Evolutionary conservation across 768 basidiomycete species (phyloP).

Genomic region (Infundibulicybe gibba): DNA sequence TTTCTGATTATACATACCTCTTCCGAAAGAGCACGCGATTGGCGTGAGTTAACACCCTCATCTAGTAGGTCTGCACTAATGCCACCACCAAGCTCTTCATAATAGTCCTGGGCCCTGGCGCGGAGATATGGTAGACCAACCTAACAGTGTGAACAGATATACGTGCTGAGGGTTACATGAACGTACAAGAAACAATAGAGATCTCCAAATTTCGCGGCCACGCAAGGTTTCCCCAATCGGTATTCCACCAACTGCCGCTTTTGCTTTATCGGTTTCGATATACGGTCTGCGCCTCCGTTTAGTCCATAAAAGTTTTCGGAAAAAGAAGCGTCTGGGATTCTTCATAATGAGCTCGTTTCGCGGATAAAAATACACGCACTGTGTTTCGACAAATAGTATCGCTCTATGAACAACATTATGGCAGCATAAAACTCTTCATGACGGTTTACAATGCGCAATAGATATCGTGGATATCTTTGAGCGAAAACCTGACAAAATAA

Average conservation of each 20-base stretch:
- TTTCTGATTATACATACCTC: slow-evolving; percentile 34
- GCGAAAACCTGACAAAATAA: slow-evolving; percentile 74
- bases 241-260: slow-evolving; percentile 63
- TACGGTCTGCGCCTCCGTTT: slow-evolving; percentile 73
- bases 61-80: slow-evolving; percentile 62
- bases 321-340: slow-evolving; percentile 79
- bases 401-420: slow-evolving; percentile 87
- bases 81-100: slow-evolving; percentile 86
- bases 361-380: slow-evolving; percentile 42
- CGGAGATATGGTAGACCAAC: slow-evolving; percentile 87
- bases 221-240: slow-evolving; percentile 65
- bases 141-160: slow-evolving; percentile 32
- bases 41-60: slow-evolving; percentile 43
- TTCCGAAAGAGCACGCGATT: slow-evolving; percentile 44
- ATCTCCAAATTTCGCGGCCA: slow-evolving; percentile 65
- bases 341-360: neutral
- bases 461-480: slow-evolving; percentile 89
- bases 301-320: slow-evolving; percentile 96
- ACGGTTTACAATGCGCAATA: slow-evolving; percentile 84
- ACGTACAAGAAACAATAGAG: slow-evolving; percentile 77
- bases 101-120: slow-evolving; percentile 88
- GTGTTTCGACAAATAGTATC: slow-evolving; percentile 84
- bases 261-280: slow-evolving; percentile 65
- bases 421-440: slow-evolving; percentile 96
- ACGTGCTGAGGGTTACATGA: neutral